Evolutionary conservation across 2,329 filamentous ascomycete species (phyloP), one percentile per base, ranked within the genome.

Genomic region (Cladosporium oxysporum): DNA sequence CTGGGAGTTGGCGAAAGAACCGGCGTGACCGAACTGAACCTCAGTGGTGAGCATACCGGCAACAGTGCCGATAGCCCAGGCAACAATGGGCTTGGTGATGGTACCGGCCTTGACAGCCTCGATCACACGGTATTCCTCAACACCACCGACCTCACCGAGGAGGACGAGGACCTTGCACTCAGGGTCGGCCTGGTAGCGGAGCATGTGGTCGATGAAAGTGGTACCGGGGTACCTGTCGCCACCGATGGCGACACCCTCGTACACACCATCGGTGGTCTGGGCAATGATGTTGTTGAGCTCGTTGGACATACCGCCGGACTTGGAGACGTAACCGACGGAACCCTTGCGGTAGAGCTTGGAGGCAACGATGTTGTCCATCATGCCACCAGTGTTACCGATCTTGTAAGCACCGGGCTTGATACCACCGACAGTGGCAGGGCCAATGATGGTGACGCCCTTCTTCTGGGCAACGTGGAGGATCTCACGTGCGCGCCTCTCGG

Each of bases 281-380:
- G 93, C 88, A 77, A 99, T 91, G 82, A 99, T 98, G 89, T 99
- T 99, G 91, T 99, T 99, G 77, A 99, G 85, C 86, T 99, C 95
- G 87, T 99, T 99, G 82, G 95, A 98, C 95, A 99, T 99, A 84
- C 95, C 95, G 79, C 95, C 95, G 67, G 95, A 99, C 88, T 99
- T 99, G 87, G 94, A 98, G 82, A 99, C 95, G 83, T 99, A 99
- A 76, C 92, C 95, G 73, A 99, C 93, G 74, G 95, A 98, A 76
- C 95, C 95, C 84, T 95, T 95, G 83, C 95, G 94, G 90, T 99
- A 99, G 69, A 99, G 92, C 90, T 99, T 99, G 80, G 95, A 98
- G 74, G 95, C 93, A 71, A 99, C 95, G 77, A 99, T 99, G 88
- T 99, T 99, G 88, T 99, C 95, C 95, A 99, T 99, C 95, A 99